Conservation (phyloP, 495 filamentous ascomycete genomes). For the Pyrenopolyporus hunteri region DNA sequence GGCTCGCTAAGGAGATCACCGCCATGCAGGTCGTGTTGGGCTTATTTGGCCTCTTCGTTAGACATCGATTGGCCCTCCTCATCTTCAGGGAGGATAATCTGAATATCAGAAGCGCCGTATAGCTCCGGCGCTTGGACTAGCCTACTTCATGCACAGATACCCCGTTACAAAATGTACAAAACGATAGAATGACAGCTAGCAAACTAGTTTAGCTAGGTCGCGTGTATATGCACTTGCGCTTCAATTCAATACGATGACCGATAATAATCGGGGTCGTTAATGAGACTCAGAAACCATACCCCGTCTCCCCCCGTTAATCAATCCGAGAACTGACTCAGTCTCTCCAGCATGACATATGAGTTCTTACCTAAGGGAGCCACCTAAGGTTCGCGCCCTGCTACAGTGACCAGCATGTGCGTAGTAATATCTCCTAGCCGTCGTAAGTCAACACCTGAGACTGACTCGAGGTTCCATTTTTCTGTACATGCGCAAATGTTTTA, state of each 20-base stretch:
- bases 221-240: constrained; percentile 4
- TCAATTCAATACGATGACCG: constrained; percentile 12
- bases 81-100: constrained; percentile 88
- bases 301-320: not conserved
- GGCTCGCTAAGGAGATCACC: constrained; percentile 76
- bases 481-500: too few species aligned
- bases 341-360: too few species aligned
- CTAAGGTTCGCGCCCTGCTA: too few species aligned
- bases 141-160: constrained; percentile 26
- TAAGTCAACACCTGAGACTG: too few species aligned
- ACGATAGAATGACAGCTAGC: constrained; percentile 22
- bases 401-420: too few species aligned
- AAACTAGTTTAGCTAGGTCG: not conserved
- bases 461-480: too few species aligned
- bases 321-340: not conserved
- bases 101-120: constrained; percentile 43
- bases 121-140: constrained; percentile 9
- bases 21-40: constrained; percentile 75
- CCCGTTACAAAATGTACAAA: constrained; percentile 23
- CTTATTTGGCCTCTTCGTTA: constrained; percentile 78
- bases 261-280: not conserved
- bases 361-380: too few species aligned
- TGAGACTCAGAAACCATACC: constrained; percentile 1
- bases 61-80: constrained; percentile 82
- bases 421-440: too few species aligned